Percentiles rank a stretch among this genome's conserved stretches.
Evolutionary conservation across 2,329 filamentous ascomycete species (phyloP).

Genomic region (Curvularia sp.): DNA sequence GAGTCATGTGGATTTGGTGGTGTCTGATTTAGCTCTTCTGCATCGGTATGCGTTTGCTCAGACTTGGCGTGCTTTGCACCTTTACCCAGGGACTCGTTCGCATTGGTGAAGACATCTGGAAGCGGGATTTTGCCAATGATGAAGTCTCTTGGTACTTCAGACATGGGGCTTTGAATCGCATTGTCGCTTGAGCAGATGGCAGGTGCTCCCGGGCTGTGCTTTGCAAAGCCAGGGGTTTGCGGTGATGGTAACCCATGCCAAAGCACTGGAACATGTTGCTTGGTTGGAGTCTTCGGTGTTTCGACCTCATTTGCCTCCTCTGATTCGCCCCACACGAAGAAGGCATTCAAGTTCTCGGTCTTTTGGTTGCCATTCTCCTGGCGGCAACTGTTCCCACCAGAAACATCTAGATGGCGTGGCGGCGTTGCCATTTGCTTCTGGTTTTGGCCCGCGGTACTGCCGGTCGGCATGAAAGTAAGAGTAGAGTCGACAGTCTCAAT

Average conservation of each 20-base stretch:
- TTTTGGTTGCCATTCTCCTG: no score
- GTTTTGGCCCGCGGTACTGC: neutral
- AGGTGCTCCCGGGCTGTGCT: neutral
- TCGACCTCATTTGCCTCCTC: neutral
- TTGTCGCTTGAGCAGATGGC: neutral
- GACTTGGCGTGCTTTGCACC: neutral
- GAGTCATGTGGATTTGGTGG: no score
- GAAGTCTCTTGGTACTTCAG: neutral
- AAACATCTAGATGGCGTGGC: neutral
- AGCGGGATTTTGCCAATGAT: no score
- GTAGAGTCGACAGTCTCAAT: neutral
- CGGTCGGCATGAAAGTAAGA: no score
- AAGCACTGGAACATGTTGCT: neutral
- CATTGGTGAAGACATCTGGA: neutral
- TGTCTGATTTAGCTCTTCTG: neutral
- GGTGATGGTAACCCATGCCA: constrained; percentile 24
- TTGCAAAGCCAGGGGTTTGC: constrained; percentile 2
- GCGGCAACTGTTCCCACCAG: no score
- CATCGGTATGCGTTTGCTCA: no score
- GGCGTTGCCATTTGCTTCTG: neutral
- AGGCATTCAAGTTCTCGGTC: neutral
- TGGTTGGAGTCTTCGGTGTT: constrained; percentile 7
- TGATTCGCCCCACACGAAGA: neutral
- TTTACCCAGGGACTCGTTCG: neutral
- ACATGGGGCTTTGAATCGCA: neutral